Conservation (phyloP, 257 asterid genomes). For the Solanum lycopersicoides region DNA sequence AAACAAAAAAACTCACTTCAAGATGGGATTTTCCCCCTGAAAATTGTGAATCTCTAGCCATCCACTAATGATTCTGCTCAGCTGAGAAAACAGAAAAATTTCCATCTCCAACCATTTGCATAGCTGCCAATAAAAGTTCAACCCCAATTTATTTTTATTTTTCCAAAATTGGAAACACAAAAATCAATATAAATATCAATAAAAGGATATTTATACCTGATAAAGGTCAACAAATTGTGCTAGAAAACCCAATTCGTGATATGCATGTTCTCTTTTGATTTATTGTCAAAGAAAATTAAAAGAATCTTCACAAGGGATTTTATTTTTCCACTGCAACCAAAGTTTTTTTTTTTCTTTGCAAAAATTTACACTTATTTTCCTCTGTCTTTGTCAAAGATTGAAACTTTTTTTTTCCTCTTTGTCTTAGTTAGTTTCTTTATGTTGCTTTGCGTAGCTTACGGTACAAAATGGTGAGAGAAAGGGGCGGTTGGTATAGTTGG, state of each 20-base stretch:
- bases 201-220: not conserved
- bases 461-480: constrained; percentile 3
- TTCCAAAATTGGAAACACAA: too few relatives aligned
- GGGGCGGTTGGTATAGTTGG: constrained; percentile 16
- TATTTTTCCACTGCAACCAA: not conserved
- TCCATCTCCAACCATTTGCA: constrained; percentile 29
- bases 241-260: constrained; percentile 9
- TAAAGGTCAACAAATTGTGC: constrained; percentile 21
- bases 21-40: constrained; percentile 18
- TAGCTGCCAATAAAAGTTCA: constrained; percentile 8
- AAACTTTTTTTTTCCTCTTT: not conserved
- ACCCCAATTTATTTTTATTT: not conserved
- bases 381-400: constrained; percentile 3
- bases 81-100: constrained; percentile 3
- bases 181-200: not conserved
- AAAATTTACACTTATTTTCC: not conserved
- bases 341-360: not conserved
- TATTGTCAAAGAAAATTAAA: not conserved
- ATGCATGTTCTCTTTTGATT: constrained; percentile 2
- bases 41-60: constrained; percentile 15
- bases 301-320: not conserved
- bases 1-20: constrained; percentile 14
- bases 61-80: constrained; percentile 9
- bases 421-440: not conserved
- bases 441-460: constrained; percentile 17